A percentile compares a stretch with the other conserved stretches of the same genome.
These are phyloP conservation scores for Nicotiana undulata DNA, from an alignment of 257 asterid species.

Conservation along the genomic window DNA sequence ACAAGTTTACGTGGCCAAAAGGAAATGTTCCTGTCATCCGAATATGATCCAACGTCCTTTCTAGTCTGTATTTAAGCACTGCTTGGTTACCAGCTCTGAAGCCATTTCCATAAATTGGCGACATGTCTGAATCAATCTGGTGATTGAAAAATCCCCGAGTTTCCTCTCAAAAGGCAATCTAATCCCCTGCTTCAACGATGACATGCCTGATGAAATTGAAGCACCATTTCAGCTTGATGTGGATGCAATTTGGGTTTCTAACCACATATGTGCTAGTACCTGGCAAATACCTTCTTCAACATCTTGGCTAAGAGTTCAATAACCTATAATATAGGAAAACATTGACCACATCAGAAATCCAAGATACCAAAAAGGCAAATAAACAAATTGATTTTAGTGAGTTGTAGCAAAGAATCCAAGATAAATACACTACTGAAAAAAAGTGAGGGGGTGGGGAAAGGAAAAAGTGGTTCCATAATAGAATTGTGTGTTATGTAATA, in stretches of 20 bases:
- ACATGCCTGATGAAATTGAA: slow-evolving; percentile 33
- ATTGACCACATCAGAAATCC: neutral
- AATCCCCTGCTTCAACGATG: slow-evolving; percentile 25
- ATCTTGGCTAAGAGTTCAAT: slow-evolving; percentile 66
- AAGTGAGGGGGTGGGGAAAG: neutral
- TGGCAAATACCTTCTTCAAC: slow-evolving; percentile 98
- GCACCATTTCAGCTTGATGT: slow-evolving; percentile 32
- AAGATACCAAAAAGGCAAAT: neutral
- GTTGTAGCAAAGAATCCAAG: neutral
- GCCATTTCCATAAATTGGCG: slow-evolving; percentile 83
- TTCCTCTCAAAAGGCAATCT: slow-evolving; percentile 69
- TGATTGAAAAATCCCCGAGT: slow-evolving; percentile 77
- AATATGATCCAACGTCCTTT: slow-evolving; percentile 66
- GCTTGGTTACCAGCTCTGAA: slow-evolving; percentile 75
- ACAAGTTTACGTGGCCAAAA: neutral
- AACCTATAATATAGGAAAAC: slow-evolving; percentile 34
- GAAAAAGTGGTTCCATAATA: neutral
- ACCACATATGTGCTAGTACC: slow-evolving; percentile 89
- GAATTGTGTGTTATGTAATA: no score
- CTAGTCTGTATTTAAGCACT: slow-evolving; percentile 60
- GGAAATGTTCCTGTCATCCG: slow-evolving; percentile 76
- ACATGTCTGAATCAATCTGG: slow-evolving; percentile 86
- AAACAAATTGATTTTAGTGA: neutral
- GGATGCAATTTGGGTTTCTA: slow-evolving; percentile 63
- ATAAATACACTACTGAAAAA: neutral